Percentiles rank a stretch among this genome's conserved stretches.
These are phyloP conservation scores for Talaromyces verruculosus DNA, from an alignment of 2,329 filamentous ascomycete species.

Conservation along the genomic window DNA sequence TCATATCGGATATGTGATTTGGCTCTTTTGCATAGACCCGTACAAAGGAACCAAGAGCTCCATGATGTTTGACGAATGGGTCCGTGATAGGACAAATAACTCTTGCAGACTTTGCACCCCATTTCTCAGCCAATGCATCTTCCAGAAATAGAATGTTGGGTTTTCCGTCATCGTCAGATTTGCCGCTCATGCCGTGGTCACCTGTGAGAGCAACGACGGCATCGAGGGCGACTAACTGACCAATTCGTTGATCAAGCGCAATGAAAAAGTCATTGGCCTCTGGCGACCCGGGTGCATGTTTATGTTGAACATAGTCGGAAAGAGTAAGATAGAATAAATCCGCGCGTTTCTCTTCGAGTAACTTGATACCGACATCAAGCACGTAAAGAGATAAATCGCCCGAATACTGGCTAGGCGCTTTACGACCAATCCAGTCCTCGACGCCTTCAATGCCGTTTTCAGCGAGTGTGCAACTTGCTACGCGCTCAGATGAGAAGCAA, in stretches of 20 bases:
- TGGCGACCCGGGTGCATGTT: constrained; percentile 38
- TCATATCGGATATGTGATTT: constrained; percentile 30
- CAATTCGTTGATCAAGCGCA: constrained; percentile 38
- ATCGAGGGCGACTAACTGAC: constrained; percentile 35
- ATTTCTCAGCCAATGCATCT: constrained; percentile 37
- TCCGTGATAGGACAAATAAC: constrained; percentile 49
- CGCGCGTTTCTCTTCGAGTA: constrained; percentile 41
- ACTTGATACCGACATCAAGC: constrained; percentile 45
- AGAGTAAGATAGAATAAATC: constrained; percentile 48
- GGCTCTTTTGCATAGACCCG: constrained; percentile 38
- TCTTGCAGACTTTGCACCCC: constrained; percentile 32
- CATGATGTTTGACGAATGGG: constrained; percentile 47
- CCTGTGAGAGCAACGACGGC: constrained; percentile 44
- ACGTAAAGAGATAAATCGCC: constrained; percentile 47
- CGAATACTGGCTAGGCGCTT: constrained; percentile 45
- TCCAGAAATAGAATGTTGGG: constrained; percentile 45
- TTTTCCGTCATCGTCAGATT: constrained; percentile 35
- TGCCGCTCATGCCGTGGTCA: constrained; percentile 48
- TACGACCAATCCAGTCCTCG: constrained; percentile 40
- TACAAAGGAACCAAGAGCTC: constrained; percentile 46
- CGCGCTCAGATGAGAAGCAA: constrained; percentile 44
- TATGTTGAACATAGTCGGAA: constrained; percentile 50
- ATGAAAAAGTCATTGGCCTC: constrained; percentile 42
- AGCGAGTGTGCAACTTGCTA: constrained; percentile 30
- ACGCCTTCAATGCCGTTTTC: constrained; percentile 40